Base-by-base conservation (phyloP, 139 green algal genomes). In the Coccomyxa sp. region DNA sequence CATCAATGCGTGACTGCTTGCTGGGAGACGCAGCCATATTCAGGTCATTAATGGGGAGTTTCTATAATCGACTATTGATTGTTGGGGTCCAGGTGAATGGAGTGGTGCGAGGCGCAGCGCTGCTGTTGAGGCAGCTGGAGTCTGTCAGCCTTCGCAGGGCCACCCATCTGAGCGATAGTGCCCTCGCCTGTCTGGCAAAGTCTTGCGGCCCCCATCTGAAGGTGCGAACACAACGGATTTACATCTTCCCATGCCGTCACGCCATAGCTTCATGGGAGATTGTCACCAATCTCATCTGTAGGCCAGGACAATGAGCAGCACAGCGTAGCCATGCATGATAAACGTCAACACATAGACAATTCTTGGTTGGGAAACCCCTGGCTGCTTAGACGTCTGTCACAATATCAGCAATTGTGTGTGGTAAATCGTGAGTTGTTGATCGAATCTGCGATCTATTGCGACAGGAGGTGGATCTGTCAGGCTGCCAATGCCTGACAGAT, bases 401-500 rank as follows among this genome's bases (percentile, higher is more conserved):
- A 51, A 7, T 7, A 7, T 51, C 7, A 7, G 38, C 3, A 11
- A 11, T 51, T 51, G 38, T 11, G 38, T 51, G 7, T 51, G 38
- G 38, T 51, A 51, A 7, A 51, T 7, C 38, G 3, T 51, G 38
- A 51, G 38, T 51, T 27, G 14, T 38, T 78, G 9, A 13, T 28
- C 1, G 9, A 16, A 16, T 38, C 14, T 38, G n/a, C 74, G 17
- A 28, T 1, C 74, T 78, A 31, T 45, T 57, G 27, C n/a, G 38
- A 15, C n/a, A 89, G 77, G 58, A 80, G 67, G 15, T 86, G 82
- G 12, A 86, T 59, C 58, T 76, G 68, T 58, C 77, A 58, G 58
- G 79, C 32, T 45, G 82, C 79, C 13, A 51, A 58, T 27, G 58
- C 28, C 21, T 30, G 71, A 30, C 32, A 51, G 60, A 77, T 16